Conservation (phyloP, 164 flowering plant species). For the Vitis cinerea region DNA sequence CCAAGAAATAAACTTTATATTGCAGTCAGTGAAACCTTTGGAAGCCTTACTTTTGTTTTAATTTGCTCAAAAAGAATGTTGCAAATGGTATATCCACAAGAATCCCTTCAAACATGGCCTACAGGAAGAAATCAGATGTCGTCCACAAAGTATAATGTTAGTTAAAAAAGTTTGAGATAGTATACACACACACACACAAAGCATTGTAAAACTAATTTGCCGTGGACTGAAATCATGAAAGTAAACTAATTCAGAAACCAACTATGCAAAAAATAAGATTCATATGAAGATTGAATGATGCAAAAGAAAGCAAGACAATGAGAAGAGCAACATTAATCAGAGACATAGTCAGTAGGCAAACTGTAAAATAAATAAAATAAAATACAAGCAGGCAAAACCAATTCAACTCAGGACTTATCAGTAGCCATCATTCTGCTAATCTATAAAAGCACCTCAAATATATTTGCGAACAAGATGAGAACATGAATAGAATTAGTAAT, state of each 20-base stretch:
- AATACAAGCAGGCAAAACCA: not conserved
- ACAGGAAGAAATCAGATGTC: constrained; percentile 13
- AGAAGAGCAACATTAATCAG: not conserved
- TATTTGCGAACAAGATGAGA: not conserved
- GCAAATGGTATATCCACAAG: constrained; percentile 98
- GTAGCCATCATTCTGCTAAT: not conserved
- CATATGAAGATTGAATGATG: not conserved
- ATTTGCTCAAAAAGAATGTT: constrained; percentile 90
- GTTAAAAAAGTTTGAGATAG: not conserved
- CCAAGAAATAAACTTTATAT: not conserved
- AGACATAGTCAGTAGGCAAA: not conserved
- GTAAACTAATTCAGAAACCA: not conserved
- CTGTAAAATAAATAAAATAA: not conserved
- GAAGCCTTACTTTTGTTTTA: constrained; percentile 86
- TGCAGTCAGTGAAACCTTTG: not conserved
- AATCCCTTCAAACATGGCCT: constrained; percentile 99
- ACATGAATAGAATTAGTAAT: not conserved
- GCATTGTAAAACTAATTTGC: not conserved
- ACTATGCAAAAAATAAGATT: not conserved
- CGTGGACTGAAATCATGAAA: not conserved
- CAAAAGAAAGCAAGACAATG: not conserved
- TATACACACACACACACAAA: not conserved
- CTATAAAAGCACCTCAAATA: not conserved
- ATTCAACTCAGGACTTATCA: not conserved
- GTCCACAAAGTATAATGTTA: too few relatives aligned